Conservation (phyloP, 306 rosid genomes). For the Ziziphus jujuba region DNA sequence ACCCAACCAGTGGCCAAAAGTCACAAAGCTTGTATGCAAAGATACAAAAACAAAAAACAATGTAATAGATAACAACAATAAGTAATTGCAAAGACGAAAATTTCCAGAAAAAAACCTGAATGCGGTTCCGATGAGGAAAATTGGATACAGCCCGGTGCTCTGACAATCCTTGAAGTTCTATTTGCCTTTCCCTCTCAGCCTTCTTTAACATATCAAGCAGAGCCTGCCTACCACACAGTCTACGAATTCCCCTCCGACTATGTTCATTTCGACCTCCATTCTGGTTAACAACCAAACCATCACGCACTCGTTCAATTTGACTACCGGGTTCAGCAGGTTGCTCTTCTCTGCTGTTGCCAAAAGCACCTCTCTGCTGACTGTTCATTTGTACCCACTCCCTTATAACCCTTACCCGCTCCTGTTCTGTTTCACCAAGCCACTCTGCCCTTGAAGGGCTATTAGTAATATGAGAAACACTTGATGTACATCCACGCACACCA, state of each 20-base stretch:
- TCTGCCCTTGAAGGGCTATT: constrained; percentile 57
- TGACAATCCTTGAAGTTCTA: constrained; percentile 68
- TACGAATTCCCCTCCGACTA: constrained; percentile 68
- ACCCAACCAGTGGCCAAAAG: constrained; percentile 15
- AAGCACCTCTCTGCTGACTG: constrained; percentile 64
- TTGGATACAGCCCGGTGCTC: constrained; percentile 72
- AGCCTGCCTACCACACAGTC: constrained; percentile 84
- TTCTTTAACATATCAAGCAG: constrained; percentile 88
- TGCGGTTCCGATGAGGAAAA: constrained; percentile 95
- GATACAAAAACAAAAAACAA: not conserved
- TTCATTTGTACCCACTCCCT: constrained; percentile 88
- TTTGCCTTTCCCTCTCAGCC: constrained; percentile 74
- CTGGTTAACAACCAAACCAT: constrained; percentile 64
- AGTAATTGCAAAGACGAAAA: not conserved
- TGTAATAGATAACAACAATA: not conserved
- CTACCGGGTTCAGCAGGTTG: constrained; percentile 55
- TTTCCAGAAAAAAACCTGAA: constrained; percentile 62
- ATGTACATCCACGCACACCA: constrained; percentile 53
- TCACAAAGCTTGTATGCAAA: not conserved
- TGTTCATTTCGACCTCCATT: constrained; percentile 60
- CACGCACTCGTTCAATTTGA: constrained; percentile 58
- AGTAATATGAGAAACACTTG: constrained; percentile 43
- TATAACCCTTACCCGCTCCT: constrained; percentile 76
- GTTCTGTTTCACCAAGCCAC: constrained; percentile 84
- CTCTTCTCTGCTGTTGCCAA: constrained; percentile 59